These are phyloP conservation scores for Chrysoporthe deuterocubensis DNA, from an alignment of 2,329 filamentous ascomycete species.

Conservation along the genomic window DNA sequence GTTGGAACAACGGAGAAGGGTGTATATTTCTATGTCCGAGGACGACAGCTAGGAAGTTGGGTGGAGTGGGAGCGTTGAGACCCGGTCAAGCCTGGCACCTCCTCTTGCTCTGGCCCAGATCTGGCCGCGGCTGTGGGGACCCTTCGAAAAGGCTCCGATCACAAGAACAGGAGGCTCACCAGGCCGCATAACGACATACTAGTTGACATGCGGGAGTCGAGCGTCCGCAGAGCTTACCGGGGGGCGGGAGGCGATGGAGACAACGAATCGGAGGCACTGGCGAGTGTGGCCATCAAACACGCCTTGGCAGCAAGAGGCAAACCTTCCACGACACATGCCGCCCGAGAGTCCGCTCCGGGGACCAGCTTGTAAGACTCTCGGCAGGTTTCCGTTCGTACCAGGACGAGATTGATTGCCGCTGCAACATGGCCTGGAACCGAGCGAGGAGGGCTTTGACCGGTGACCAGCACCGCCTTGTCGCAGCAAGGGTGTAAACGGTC, in stretches of 20 bases:
- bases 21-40: not conserved
- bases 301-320: not conserved
- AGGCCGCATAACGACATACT: slow-evolving; percentile 21
- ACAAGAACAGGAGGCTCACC: slow-evolving; percentile 4
- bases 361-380: not conserved
- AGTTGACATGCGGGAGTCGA: not conserved
- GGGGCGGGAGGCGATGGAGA: not conserved
- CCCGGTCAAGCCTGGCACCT: not conserved
- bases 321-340: not conserved
- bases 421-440: not conserved
- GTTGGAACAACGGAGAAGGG: too few relatives aligned
- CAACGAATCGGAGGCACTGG: not conserved
- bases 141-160: not conserved
- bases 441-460: not conserved
- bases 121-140: not conserved
- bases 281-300: not conserved
- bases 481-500: slow-evolving; percentile 12
- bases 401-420: not conserved
- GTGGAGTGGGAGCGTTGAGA: not conserved
- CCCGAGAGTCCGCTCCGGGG: not conserved
- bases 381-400: not conserved
- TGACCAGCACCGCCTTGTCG: slow-evolving; percentile 1
- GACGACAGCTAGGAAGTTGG: not conserved
- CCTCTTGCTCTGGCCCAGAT: not conserved
- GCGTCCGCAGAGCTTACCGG: not conserved